Conservation (phyloP, 345 rosid genomes). For the Camelina hispida region DNA sequence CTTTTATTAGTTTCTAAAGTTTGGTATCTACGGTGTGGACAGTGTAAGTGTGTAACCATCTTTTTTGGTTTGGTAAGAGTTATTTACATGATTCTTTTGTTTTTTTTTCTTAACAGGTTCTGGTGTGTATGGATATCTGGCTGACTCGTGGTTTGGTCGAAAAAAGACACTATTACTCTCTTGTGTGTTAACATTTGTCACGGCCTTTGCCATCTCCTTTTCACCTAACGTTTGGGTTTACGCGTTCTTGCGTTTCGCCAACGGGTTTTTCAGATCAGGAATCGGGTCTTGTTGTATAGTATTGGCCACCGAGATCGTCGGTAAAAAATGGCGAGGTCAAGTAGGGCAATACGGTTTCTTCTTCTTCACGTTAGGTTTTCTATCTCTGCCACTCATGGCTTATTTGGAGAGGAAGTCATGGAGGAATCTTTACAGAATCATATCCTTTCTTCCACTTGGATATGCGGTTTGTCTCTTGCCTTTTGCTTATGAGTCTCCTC, state of each 20-base stretch:
- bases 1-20: not conserved
- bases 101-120: slow-evolving; percentile 51
- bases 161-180: slow-evolving; percentile 60
- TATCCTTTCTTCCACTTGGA: slow-evolving; percentile 57
- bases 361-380: slow-evolving; percentile 70
- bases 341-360: slow-evolving; percentile 81
- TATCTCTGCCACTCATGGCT: slow-evolving; percentile 69
- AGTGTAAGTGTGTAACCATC: not conserved
- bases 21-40: not conserved
- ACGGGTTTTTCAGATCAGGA: slow-evolving; percentile 66
- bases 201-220: slow-evolving; percentile 66
- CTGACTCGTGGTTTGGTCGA: slow-evolving; percentile 66
- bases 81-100: slow-evolving; percentile 8
- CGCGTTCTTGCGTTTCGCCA: slow-evolving; percentile 64
- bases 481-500: slow-evolving; percentile 72
- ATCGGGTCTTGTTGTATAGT: slow-evolving; percentile 75
- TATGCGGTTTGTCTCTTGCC: slow-evolving; percentile 56
- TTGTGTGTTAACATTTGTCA: slow-evolving; percentile 55
- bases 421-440: slow-evolving; percentile 59
- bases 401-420: slow-evolving; percentile 60
- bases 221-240: slow-evolving; percentile 76
- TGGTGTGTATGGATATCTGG: slow-evolving; percentile 58
- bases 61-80: not conserved
- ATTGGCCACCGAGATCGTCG: slow-evolving; percentile 69
- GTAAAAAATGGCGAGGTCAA: slow-evolving; percentile 77